Evolutionary conservation across 106 monocot species (phyloP), one percentile per base, ranked within the genome.

Genomic region (Dioscorea dumetorum): DNA sequence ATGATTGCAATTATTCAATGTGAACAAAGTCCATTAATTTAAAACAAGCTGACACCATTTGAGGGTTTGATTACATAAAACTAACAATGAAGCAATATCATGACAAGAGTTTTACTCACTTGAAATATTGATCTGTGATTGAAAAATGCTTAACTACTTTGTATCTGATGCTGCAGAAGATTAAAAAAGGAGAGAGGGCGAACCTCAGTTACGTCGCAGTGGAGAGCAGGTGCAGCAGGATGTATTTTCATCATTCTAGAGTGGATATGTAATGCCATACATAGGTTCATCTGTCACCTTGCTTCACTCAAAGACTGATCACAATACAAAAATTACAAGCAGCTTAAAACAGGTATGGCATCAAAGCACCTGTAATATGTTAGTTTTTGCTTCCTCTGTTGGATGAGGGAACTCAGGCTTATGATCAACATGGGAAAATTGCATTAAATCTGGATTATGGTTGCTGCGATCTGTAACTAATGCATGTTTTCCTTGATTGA

Each of bases 201-300:
- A 69, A 97, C 95, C 89, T 97, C 92, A 58, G 95, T 97, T 22
- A 84, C 89, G 81, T 97, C 95, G 50, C 91, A 77, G 21, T 84
- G 88, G 12, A 97, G 72, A 2, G 89, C 91, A 33, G 89, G 86
- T 91, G 92, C 89, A 80, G 89, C 95, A 32, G 89, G 91, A 60
- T 97, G 61, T 22, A 97, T 91, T 28, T 80, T 97, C 95, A 97
- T 97, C 76, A 88, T 97, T 70, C 91, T 91, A 10, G 95, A 97
- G 49, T 97, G 95, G n/a, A 97, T 97, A 91, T 97, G 60, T 54
- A 54, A 54, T 54, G 10, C 10, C 5, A 41, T 6, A 41, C 41
- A 28, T 28, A 41, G 41, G n/a, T n/a, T n/a, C n/a, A n/a, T n/a
- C n/a, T n/a, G n/a, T n/a, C n/a, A n/a, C n/a, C 0, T 41, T 41